Base-by-base conservation (phyloP, 2,329 filamentous ascomycete species). In the Septoria linicola region DNA sequence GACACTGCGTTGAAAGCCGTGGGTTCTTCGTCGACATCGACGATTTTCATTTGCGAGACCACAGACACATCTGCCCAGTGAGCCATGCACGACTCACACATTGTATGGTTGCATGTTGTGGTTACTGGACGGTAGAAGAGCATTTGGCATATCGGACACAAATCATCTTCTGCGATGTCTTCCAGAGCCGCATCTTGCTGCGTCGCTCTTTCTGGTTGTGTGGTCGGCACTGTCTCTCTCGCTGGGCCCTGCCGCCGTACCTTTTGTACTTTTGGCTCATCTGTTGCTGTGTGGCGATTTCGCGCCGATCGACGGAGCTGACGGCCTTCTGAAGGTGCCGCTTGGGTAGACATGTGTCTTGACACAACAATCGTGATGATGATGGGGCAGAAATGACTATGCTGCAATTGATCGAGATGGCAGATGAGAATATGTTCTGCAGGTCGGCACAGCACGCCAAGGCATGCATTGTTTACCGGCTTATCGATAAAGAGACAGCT, bases 81-180 rank as follows among this genome's bases (percentile, higher is more conserved):
- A 1, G 71, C 68, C 72, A 76, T 74, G 32, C 74, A 77, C 4
- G 68, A 67, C 37, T 66, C 61, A 62, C 74, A 77, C 14, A 76
- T 63, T 2, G 70, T 64, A 46, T 76, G 74, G 39, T 66, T 65
- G 59, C 74, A 76, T 36, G 59, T 53, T 7, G 73, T 76, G 2
- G 60, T 64, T 5, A 76, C 73, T 0, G 74, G 74, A 1, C 64
- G 60, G 58, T 66, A 68, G 8, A 76, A 66, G 13, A 77, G 68
- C 1, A 73, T 63, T 14, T 72, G 72, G 59, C 74, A 76, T 16
- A 76, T 71, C 3, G 73, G 73, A 48, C 74, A 76, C 14, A 72
- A 55, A 54, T 76, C 72, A 39, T 75, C 73, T 35, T 73, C 67
- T 27, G 63, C 59, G 51, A 72, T 56, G 2, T 45, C 47, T 45